These are phyloP conservation scores for Populus nigra DNA, from an alignment of 345 rosid genomes.

Conservation along the genomic window DNA sequence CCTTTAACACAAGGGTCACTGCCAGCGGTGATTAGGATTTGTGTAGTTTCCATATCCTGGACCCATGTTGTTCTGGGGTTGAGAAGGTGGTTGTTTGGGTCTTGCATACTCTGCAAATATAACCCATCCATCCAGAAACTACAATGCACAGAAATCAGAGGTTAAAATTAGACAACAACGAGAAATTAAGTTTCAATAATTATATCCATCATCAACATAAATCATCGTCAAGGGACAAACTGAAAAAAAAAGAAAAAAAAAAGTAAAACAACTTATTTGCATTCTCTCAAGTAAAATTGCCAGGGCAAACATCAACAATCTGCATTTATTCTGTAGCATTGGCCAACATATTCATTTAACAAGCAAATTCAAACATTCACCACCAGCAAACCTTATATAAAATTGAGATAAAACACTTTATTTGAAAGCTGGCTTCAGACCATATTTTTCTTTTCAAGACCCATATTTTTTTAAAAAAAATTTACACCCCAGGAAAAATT, in stretches of 20 bases:
- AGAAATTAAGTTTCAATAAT: neutral
- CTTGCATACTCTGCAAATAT: conserved; percentile 74
- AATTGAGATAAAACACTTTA: too few relatives aligned
- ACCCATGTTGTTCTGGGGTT: conserved; percentile 16
- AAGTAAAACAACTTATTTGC: neutral
- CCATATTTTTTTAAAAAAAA: too few relatives aligned
- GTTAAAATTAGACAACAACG: neutral
- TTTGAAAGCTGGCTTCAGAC: too few relatives aligned
- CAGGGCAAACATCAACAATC: neutral
- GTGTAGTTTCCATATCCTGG: neutral
- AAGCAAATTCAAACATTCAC: neutral
- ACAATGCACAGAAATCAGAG: conserved; percentile 12
- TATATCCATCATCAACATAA: neutral
- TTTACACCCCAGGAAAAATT: too few relatives aligned
- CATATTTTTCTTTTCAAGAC: too few relatives aligned
- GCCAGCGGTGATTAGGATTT: neutral
- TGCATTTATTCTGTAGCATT: neutral
- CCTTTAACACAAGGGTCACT: neutral
- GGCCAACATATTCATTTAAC: neutral
- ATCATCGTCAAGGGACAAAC: neutral
- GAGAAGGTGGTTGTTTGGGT: conserved; percentile 37
- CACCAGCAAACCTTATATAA: too few relatives aligned
- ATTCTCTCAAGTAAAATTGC: neutral
- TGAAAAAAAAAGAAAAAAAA: neutral
- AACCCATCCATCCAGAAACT: conserved; percentile 83